Conservation (phyloP, 78 protist species). For the Monosiga brevicollis region DNA sequence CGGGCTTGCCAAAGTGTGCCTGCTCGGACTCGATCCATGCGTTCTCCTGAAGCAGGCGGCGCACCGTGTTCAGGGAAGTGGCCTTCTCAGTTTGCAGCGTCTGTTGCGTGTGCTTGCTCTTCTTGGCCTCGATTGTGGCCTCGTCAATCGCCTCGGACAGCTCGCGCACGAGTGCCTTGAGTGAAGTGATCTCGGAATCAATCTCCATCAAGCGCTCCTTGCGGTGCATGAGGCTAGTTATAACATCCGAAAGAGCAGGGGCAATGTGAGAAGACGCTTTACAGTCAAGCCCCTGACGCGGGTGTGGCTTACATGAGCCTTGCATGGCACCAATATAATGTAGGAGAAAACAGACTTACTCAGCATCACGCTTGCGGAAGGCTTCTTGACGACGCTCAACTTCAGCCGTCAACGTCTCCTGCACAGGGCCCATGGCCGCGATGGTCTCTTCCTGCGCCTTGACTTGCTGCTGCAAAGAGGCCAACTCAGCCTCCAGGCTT, state of each 20-base stretch:
- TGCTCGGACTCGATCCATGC: conserved; percentile 58
- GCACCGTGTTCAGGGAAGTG: conserved; percentile 15
- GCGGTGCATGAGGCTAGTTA: no score
- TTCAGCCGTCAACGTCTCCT: background rate
- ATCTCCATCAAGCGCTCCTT: no score
- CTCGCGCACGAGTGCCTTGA: background rate
- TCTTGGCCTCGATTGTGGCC: conserved; percentile 13
- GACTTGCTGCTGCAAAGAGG: background rate
- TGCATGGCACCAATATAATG: no score
- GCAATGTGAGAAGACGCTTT: no score
- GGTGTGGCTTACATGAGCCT: no score
- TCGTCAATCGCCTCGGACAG: background rate
- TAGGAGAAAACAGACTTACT: no score
- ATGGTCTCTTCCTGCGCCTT: background rate
- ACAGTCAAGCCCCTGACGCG: no score
- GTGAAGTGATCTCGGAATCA: conserved; percentile 10
- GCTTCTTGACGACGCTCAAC: no score
- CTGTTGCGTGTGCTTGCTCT: background rate
- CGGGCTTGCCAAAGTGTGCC: conserved; percentile 49
- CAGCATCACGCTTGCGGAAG: no score
- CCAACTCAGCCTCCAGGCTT: background rate
- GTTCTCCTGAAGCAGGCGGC: conserved; percentile 9
- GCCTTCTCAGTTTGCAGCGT: conserved; percentile 15
- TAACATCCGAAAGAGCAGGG: no score
- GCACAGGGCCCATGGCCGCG: conserved; percentile 8